Evolutionary conservation across 2,329 filamentous ascomycete genomes (phyloP), one percentile per base, ranked within the genome.

Genomic region (Spiromastix sp.): DNA sequence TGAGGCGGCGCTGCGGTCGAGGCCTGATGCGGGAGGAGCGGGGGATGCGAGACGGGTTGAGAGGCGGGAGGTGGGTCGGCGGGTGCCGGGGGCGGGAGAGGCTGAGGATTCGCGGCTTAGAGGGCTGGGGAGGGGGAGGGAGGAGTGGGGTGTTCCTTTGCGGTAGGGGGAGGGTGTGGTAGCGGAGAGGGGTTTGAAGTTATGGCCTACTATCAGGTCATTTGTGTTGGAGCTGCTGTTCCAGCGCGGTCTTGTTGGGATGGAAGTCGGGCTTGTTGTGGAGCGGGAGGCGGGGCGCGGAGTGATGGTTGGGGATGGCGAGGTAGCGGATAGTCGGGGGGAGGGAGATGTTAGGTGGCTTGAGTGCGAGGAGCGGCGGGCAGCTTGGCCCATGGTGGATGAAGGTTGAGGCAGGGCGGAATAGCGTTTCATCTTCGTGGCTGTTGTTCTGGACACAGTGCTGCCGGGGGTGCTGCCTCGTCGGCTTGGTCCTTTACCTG

Each of bases 141-240:
- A 57, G 4, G 63, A 65, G 8, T 56, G 52, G 4, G 45, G 41
- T 11, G 61, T 58, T 30, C 60, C 31, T 25, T 61, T 64, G 33
- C 56, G 49, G 38, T 54, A 73, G 0, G 74, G 70, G 42, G 71
- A 77, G 0, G 76, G 73, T 1, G 73, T 74, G 5, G 72, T 77
- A 29, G 74, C 58, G 22, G 59, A 72, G 8, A 79, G 58, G 8
- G 79, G 73, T 47, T 74, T 79, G 59, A 77, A 81, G 52, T 75
- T 74, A 54, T 81, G 77, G 17, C 78, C 77, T n/a, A 74, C 71
- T 20, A 79, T 70, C n/a, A 77, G 63, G 41, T 77, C 71, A 5
- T 62, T 61, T 4, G 73, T 71, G 48, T 80, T 85, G 4, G 77
- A 74, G 19, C 77, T 81, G 8, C 50, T 52, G 50, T 79, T 89